Conservation (phyloP, 768 basidiomycete species). For the Punctularia strigosozonata region DNA sequence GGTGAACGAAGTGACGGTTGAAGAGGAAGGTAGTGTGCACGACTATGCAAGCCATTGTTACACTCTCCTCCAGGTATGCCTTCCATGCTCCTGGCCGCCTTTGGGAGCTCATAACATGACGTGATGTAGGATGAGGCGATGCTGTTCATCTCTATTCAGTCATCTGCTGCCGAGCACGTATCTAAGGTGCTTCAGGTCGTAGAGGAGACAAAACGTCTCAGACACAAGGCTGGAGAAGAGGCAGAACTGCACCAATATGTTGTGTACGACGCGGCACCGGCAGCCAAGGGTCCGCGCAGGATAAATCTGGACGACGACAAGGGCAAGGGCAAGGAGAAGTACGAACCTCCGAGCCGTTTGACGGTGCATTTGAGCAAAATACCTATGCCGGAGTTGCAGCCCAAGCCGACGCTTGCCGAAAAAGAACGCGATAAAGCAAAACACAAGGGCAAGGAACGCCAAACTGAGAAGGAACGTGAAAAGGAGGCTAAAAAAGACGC, state of each 20-base stretch:
- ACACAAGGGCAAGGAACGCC: neutral
- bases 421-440: neutral
- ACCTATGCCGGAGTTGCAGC: constrained; percentile 72
- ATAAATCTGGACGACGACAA: constrained; percentile 49
- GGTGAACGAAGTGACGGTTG: constrained; percentile 56
- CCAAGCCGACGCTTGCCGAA: constrained; percentile 22
- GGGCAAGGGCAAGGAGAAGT: constrained; percentile 34
- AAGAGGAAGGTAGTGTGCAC: constrained; percentile 46
- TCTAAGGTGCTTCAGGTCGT: constrained; percentile 74
- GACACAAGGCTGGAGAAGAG: constrained; percentile 63
- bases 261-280: constrained; percentile 42
- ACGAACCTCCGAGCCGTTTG: constrained; percentile 57
- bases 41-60: constrained; percentile 66
- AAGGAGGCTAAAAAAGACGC: constrained; percentile 1
- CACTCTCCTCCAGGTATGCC: constrained; percentile 45
- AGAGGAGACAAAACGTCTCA: constrained; percentile 66
- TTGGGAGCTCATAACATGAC: neutral
- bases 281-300: constrained; percentile 37
- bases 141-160: constrained; percentile 66
- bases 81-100: neutral
- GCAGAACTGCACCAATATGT: constrained; percentile 69
- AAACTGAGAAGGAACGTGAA: constrained; percentile 1
- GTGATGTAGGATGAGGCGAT: constrained; percentile 58
- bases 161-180: constrained; percentile 49
- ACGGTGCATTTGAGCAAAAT: constrained; percentile 78